phyloP scores from a whole-genome alignment of 2,329 filamentous ascomycete genomes.

The Talaromyces sp. region DNA sequence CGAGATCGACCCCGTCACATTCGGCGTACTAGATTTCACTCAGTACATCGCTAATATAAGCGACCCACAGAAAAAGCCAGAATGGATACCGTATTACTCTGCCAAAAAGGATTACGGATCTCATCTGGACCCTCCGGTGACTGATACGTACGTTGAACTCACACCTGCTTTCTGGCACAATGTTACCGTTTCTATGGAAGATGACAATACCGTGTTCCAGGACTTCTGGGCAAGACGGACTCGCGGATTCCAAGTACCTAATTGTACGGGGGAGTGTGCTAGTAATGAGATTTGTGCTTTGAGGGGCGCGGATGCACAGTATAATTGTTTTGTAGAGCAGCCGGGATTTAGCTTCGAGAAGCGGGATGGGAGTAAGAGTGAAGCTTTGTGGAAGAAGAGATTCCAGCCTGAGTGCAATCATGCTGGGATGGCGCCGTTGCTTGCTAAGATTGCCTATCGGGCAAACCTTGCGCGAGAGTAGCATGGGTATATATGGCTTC shows the following conservation, averaged over 20 bases:
- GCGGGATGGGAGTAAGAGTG: slow-evolving; percentile 14
- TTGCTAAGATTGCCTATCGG: slow-evolving; percentile 22
- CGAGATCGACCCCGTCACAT: slow-evolving; percentile 60
- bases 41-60: slow-evolving; percentile 59
- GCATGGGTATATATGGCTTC: too few species aligned
- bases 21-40: slow-evolving; percentile 56
- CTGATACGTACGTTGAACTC: slow-evolving; percentile 48
- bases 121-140: slow-evolving; percentile 47
- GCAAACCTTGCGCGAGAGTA: slow-evolving; percentile 11
- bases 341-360: slow-evolving; percentile 41
- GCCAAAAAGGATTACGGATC: slow-evolving; percentile 58
- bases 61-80: slow-evolving; percentile 48
- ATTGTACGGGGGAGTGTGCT: slow-evolving; percentile 50
- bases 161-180: slow-evolving; percentile 64
- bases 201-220: slow-evolving; percentile 48
- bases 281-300: slow-evolving; percentile 55
- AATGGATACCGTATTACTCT: slow-evolving; percentile 61
- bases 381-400: slow-evolving; percentile 1
- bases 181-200: slow-evolving; percentile 54
- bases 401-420: slow-evolving; percentile 27
- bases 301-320: slow-evolving; percentile 55
- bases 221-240: slow-evolving; percentile 53
- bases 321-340: slow-evolving; percentile 52
- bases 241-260: slow-evolving; percentile 48
- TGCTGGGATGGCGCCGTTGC: slow-evolving; percentile 27